Evolutionary conservation across 306 rosid genomes (phyloP).

Genomic region (Cicer pinnatifidum): DNA sequence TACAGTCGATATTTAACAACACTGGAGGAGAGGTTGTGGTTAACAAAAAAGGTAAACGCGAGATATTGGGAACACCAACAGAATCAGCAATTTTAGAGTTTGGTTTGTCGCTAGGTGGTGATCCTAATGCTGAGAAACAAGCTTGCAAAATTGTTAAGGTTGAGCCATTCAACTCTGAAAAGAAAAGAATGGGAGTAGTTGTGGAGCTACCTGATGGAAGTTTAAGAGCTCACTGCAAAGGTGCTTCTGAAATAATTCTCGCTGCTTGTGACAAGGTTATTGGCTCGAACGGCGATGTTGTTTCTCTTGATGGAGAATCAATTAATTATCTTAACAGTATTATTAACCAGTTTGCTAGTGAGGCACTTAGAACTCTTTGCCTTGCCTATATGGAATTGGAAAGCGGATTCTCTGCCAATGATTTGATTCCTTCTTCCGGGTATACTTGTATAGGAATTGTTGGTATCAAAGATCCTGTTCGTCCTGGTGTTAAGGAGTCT

Average conservation of each 20-base stretch:
- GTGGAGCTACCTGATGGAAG: slow-evolving; percentile 72
- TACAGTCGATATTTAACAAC: slow-evolving; percentile 80
- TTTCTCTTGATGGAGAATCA: slow-evolving; percentile 68
- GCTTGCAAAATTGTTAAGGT: slow-evolving; percentile 66
- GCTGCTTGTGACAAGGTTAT: slow-evolving; percentile 85
- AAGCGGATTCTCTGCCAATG: slow-evolving; percentile 55
- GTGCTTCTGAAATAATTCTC: slow-evolving; percentile 88
- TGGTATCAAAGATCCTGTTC: slow-evolving; percentile 97
- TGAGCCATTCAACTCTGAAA: slow-evolving; percentile 92
- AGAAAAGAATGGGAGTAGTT: slow-evolving; percentile 92
- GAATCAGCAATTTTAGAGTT: slow-evolving; percentile 83
- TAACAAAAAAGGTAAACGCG: slow-evolving; percentile 65
- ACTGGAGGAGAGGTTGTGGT: slow-evolving; percentile 94
- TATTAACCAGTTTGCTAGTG: slow-evolving; percentile 77
- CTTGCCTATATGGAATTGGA: slow-evolving; percentile 82
- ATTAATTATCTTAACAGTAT: slow-evolving; percentile 54
- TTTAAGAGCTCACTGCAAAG: slow-evolving; percentile 81
- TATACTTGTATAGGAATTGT: slow-evolving; percentile 84
- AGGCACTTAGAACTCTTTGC: slow-evolving; percentile 93
- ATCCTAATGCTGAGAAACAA: slow-evolving; percentile 68
- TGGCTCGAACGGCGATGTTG: slow-evolving; percentile 66
- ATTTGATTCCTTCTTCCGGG: slow-evolving; percentile 78
- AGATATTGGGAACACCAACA: slow-evolving; percentile 87
- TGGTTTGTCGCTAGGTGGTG: slow-evolving; percentile 79
- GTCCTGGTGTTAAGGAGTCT: slow-evolving; percentile 95